phyloP scores from a whole-genome alignment of 1,139 yeast species.

The Spencermartinsiella ligniputridi region DNA sequence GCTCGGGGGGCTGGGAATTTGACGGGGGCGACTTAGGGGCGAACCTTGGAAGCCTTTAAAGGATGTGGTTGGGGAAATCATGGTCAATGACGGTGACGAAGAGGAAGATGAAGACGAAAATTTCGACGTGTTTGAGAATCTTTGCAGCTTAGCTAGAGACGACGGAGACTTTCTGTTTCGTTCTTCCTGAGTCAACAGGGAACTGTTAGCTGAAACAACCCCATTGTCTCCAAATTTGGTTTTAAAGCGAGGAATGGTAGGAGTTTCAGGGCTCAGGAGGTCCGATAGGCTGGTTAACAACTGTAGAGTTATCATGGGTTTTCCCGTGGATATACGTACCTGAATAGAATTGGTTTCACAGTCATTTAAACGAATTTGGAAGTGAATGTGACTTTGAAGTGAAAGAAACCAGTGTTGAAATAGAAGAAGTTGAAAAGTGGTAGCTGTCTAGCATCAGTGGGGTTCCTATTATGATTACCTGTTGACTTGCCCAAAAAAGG shows the following conservation, averaged over 20 bases:
- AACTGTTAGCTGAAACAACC: not conserved
- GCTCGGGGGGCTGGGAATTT: not conserved
- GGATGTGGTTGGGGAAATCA: slow-evolving; percentile 2
- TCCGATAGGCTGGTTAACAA: slow-evolving; percentile 2
- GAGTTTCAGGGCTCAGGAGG: slow-evolving; percentile 10
- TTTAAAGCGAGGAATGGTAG: slow-evolving; percentile 10
- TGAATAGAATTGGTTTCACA: not conserved
- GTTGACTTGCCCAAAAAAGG: too few species aligned
- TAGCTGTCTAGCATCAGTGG: too few species aligned
- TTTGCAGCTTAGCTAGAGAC: not conserved
- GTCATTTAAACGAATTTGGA: too few species aligned
- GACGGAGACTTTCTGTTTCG: not conserved
- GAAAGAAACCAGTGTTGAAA: too few species aligned
- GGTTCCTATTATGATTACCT: too few species aligned
- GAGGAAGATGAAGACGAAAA: too few species aligned
- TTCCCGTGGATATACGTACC: too few species aligned
- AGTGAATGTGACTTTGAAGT: too few species aligned
- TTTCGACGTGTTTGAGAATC: not conserved
- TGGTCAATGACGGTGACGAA: not conserved
- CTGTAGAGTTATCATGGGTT: too few species aligned
- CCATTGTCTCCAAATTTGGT: slow-evolving; percentile 5
- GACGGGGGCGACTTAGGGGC: slow-evolving; percentile 1
- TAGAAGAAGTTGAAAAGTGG: too few species aligned
- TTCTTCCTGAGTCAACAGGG: not conserved
- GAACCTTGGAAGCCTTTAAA: slow-evolving; percentile 4